A percentile compares a stretch with the other conserved stretches of the same genome.
Evolutionary conservation across 1,139 yeast species (phyloP).

Genomic region (Sugiyamaella japonica): DNA sequence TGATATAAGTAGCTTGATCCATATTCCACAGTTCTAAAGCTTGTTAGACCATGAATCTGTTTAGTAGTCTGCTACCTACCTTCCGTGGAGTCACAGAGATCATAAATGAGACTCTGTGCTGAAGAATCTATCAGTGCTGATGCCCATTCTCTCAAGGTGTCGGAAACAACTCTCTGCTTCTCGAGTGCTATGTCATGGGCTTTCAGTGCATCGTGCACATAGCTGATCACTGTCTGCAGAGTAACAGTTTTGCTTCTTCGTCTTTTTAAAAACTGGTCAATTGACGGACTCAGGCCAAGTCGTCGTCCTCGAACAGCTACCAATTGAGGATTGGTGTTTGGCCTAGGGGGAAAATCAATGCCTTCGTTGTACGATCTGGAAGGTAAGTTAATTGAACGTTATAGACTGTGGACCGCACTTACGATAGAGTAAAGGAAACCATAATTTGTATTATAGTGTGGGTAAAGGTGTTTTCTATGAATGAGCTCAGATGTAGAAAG

Average conservation of each 20-base stretch:
- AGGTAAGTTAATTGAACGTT: neutral
- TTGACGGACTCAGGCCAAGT: neutral
- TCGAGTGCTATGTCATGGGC: conserved; percentile 5
- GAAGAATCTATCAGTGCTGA: neutral
- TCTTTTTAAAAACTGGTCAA: neutral
- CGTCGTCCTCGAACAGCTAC: neutral
- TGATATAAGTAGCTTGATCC: conserved; percentile 1
- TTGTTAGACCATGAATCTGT: neutral
- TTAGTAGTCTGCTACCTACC: neutral
- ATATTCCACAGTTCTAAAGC: conserved; percentile 6
- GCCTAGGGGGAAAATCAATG: neutral
- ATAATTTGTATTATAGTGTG: neutral
- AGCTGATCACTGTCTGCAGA: conserved; percentile 1
- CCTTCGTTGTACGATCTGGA: neutral
- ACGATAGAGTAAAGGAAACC: neutral
- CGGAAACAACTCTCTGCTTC: conserved; percentile 4
- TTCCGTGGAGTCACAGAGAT: conserved; percentile 3
- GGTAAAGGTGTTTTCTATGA: neutral
- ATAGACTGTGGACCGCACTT: neutral
- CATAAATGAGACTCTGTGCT: neutral
- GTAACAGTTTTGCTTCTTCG: neutral
- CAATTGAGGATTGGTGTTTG: neutral
- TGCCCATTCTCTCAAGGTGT: conserved; percentile 6
- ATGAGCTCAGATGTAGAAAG: neutral
- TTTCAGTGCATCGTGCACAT: conserved; percentile 5